A percentile compares a stretch with the other conserved stretches of the same genome.
Evolutionary conservation across 441 rosid species (phyloP).

Genomic region (Mallotus repandus): DNA sequence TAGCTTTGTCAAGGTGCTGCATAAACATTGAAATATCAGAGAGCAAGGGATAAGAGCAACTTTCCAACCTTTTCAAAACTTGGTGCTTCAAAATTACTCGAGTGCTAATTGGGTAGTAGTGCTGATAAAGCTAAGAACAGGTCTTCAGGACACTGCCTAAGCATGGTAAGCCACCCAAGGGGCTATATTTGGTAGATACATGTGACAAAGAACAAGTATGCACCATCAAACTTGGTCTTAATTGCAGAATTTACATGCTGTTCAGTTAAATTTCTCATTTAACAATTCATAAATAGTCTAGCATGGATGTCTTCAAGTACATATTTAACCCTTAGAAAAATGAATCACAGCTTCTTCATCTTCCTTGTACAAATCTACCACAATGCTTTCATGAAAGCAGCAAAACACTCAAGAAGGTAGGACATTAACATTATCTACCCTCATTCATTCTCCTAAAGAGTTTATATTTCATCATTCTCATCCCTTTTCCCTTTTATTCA

Average conservation of each 20-base stretch:
- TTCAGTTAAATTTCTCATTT: background rate
- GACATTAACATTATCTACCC: background rate
- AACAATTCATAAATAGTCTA: background rate
- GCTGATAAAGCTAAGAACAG: too few species aligned
- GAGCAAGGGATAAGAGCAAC: too few species aligned
- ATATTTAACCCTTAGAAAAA: background rate
- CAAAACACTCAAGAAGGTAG: background rate
- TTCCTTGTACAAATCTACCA: background rate
- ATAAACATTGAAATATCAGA: too few species aligned
- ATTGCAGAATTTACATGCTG: background rate
- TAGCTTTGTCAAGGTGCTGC: too few species aligned
- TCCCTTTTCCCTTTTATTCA: background rate
- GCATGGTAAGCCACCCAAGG: too few species aligned
- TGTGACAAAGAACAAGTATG: background rate
- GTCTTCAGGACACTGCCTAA: too few species aligned
- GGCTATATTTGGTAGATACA: too few species aligned
- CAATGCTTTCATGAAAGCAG: background rate
- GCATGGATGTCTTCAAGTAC: background rate
- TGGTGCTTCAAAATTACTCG: too few species aligned
- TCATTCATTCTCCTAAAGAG: background rate
- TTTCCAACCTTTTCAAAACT: too few species aligned
- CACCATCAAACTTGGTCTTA: background rate
- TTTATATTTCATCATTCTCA: background rate
- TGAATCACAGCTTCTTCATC: background rate
- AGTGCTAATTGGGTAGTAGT: too few species aligned